Percentiles rank a stretch among this genome's conserved stretches.
phyloP scores from a whole-genome alignment of 345 rosid genomes.

The Salix caprea region DNA sequence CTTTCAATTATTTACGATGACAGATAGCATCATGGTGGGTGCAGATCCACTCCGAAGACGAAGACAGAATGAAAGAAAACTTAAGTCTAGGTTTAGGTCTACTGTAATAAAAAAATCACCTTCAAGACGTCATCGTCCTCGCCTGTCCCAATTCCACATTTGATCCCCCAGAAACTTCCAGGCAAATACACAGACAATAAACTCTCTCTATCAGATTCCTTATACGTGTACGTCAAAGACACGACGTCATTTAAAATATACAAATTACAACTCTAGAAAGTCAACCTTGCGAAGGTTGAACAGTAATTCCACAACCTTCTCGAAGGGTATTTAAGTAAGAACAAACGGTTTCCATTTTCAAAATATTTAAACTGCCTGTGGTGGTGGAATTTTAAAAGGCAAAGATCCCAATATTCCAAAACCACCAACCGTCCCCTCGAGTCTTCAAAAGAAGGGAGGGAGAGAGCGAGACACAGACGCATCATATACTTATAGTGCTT shows the following conservation, averaged over 20 bases:
- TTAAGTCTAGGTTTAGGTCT: too few relatives aligned
- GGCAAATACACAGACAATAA: too few relatives aligned
- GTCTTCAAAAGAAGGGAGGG: background rate
- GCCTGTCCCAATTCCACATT: too few relatives aligned
- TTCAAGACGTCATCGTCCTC: too few relatives aligned
- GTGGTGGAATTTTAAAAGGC: background rate
- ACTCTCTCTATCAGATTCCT: background rate
- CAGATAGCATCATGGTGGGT: too few relatives aligned
- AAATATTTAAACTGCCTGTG: background rate
- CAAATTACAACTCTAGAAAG: background rate
- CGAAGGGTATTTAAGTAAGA: background rate
- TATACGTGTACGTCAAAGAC: background rate
- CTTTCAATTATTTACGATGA: too few relatives aligned
- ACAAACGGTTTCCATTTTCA: background rate
- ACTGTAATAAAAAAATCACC: too few relatives aligned
- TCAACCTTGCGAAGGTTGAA: background rate
- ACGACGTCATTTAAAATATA: too few relatives aligned
- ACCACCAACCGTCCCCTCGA: background rate
- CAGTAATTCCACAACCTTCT: background rate
- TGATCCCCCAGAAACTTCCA: too few relatives aligned
- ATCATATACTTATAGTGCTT: too few relatives aligned
- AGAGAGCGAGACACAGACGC: background rate
- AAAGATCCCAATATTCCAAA: slow-evolving; percentile 1
- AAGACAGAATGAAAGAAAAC: too few relatives aligned
- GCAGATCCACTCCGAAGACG: too few relatives aligned